Evolutionary conservation across 2,329 filamentous ascomycete genomes (phyloP).

Genomic region (Lachnum nothofagi): DNA sequence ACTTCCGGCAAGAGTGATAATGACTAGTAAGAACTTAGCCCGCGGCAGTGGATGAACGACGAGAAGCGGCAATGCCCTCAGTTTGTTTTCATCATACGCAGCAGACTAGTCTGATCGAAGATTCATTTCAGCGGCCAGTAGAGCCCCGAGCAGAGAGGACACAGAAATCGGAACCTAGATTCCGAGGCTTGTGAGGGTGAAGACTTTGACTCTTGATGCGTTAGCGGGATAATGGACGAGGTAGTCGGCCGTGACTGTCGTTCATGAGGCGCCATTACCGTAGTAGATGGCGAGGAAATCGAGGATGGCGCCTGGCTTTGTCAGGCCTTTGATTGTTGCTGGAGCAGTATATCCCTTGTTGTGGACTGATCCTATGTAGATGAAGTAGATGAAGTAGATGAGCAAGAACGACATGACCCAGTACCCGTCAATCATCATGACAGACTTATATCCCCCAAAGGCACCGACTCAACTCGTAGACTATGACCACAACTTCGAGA

Average conservation of each 20-base stretch:
- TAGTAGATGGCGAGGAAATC: conserved; percentile 43
- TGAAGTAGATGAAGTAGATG: conserved; percentile 42
- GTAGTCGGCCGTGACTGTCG: conserved; percentile 42
- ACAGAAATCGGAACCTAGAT: conserved; percentile 37
- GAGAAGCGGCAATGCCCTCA: conserved; percentile 37
- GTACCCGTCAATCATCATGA: conserved; percentile 16
- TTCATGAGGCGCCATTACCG: conserved; percentile 46
- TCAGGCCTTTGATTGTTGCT: conserved; percentile 34
- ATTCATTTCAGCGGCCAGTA: conserved; percentile 37
- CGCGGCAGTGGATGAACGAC: conserved; percentile 40
- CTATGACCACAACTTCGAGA: conserved; percentile 24
- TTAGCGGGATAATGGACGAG: conserved; percentile 45
- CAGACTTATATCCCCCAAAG: conserved; percentile 19
- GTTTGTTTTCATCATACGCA: conserved; percentile 30
- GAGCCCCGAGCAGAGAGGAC: conserved; percentile 42
- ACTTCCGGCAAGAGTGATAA: neutral
- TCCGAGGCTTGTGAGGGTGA: conserved; percentile 12
- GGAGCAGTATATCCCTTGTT: conserved; percentile 38
- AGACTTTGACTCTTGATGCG: conserved; percentile 31
- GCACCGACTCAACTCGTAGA: conserved; percentile 20
- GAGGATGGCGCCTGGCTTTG: conserved; percentile 38
- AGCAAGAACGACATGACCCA: conserved; percentile 35
- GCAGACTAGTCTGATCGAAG: conserved; percentile 32
- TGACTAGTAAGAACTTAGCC: conserved; percentile 35
- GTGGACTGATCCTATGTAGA: conserved; percentile 44